phyloP scores from a whole-genome alignment of 169 alveolate genomes.

The Plasmodium gaboni region DNA sequence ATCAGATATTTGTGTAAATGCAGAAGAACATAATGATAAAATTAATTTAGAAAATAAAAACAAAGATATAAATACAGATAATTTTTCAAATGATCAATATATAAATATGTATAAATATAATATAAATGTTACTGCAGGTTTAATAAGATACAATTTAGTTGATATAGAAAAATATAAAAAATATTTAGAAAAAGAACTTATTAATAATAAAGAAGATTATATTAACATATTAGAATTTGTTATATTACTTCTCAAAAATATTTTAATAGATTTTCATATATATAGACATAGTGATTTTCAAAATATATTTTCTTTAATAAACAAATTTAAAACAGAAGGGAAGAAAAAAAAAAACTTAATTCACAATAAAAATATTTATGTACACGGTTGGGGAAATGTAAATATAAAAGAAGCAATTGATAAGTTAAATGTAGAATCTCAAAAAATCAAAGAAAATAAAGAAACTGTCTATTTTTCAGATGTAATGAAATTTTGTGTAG shows the following conservation, averaged over 20 bases:
- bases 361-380: slow-evolving; percentile 7
- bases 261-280: slow-evolving; percentile 67
- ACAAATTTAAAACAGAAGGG: not conserved
- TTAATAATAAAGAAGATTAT: not conserved
- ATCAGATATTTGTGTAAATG: not conserved
- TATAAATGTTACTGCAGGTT: slow-evolving; percentile 54
- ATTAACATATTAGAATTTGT: slow-evolving; percentile 18
- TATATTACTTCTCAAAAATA: slow-evolving; percentile 21
- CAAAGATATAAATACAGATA: not conserved
- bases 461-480: slow-evolving; percentile 48
- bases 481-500: slow-evolving; percentile 32
- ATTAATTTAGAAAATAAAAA: slow-evolving; percentile 4
- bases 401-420: slow-evolving; percentile 35
- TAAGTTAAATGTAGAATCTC: slow-evolving; percentile 34
- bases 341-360: slow-evolving; percentile 23
- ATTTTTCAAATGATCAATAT: not conserved
- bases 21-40: not conserved
- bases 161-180: slow-evolving; percentile 57
- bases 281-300: slow-evolving; percentile 67
- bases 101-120: slow-evolving; percentile 23
- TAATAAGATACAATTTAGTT: slow-evolving; percentile 60
- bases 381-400: slow-evolving; percentile 14
- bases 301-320: slow-evolving; percentile 38
- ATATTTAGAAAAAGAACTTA: slow-evolving; percentile 34
- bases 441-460: slow-evolving; percentile 24